Evolutionary conservation across 305 asterid species (phyloP), one percentile per base, ranked within the genome.

Genomic region (Fraxinus dipetala): DNA sequence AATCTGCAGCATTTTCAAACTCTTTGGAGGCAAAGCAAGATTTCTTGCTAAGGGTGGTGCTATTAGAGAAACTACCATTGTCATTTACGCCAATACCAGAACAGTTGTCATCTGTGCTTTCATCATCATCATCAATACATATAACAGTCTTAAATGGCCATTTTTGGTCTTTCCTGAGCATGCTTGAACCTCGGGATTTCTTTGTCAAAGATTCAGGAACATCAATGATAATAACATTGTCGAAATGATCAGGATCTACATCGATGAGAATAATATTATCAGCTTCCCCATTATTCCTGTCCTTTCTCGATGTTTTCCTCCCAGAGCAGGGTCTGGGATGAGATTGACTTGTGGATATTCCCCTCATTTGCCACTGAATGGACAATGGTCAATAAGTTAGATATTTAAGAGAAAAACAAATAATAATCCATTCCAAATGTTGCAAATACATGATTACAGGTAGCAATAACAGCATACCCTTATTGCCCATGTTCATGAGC

Each of bases 101-200:
- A 77, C 79, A 78, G 63, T 72, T 75, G 65, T 43, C 43, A 16
- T 85, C 89, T 67, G 56, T 75, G 79, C 56, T 80, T 74, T 90
- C 98, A 51, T 95, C 98, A 88, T 95, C 98, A 88, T 93, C 98
- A 51, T 94, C 98, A 79, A 95, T 85, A 87, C 79, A 87, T 84
- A 95, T 94, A 36, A 94, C 91, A 56, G 88, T 89, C 78, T 59
- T 79, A 77, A 78, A 75, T 40, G 86, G 72, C 80, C 54, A 48
- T 18, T 80, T 85, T 74, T 81, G 83, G 79, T 87, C 90, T 80
- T 85, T 84, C 69, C 86, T 83, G 72, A 67, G 79, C 56, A 72
- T 70, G 34, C 72, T 83, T 22, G 94, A 77, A 69, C 83, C 86
- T 56, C 80, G 78, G 45, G 70, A 69, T 78, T 87, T 89, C 77